Percentiles rank a stretch among this genome's conserved stretches.
phyloP scores from a whole-genome alignment of 768 basidiomycete genomes.

The Atractiella rhizophila region DNA sequence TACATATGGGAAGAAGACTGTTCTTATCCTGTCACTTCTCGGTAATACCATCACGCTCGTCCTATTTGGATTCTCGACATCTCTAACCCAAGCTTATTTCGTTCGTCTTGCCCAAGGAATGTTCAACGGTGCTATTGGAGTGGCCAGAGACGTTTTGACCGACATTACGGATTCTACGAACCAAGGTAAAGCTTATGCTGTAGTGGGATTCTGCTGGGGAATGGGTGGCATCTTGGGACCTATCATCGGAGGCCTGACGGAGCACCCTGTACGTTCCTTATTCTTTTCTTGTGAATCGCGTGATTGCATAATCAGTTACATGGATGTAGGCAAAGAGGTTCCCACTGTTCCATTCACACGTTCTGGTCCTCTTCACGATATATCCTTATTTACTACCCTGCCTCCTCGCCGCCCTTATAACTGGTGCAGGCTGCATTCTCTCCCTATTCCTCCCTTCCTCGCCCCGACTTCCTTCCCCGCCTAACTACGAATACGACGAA shows the following conservation, averaged over 20 bases:
- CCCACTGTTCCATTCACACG: too few relatives aligned
- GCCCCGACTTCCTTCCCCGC: too few relatives aligned
- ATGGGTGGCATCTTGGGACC: too few relatives aligned
- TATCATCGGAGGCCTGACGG: too few relatives aligned
- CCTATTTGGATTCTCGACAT: constrained; percentile 49
- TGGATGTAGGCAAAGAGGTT: too few relatives aligned
- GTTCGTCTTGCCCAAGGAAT: constrained; percentile 65
- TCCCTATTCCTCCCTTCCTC: constrained; percentile 81
- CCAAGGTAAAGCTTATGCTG: constrained; percentile 81
- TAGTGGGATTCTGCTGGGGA: constrained; percentile 48
- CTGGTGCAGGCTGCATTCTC: constrained; percentile 54
- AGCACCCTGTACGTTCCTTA: too few relatives aligned
- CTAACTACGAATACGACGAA: too few relatives aligned
- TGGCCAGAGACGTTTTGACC: constrained; percentile 65
- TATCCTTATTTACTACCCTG: constrained; percentile 86
- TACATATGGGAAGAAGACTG: constrained; percentile 60
- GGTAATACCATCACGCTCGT: constrained; percentile 60
- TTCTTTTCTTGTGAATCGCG: too few relatives aligned
- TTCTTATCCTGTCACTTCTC: constrained; percentile 57
- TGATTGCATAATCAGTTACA: too few relatives aligned
- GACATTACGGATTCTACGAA: constrained; percentile 75
- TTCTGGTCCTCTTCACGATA: constrained; percentile 41
- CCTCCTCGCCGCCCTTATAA: constrained; percentile 46
- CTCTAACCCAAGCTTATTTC: constrained; percentile 52
- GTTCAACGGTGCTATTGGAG: constrained; percentile 81